Base-by-base conservation (phyloP, 148 eudicot species). In the Dianthus caryophyllus region DNA sequence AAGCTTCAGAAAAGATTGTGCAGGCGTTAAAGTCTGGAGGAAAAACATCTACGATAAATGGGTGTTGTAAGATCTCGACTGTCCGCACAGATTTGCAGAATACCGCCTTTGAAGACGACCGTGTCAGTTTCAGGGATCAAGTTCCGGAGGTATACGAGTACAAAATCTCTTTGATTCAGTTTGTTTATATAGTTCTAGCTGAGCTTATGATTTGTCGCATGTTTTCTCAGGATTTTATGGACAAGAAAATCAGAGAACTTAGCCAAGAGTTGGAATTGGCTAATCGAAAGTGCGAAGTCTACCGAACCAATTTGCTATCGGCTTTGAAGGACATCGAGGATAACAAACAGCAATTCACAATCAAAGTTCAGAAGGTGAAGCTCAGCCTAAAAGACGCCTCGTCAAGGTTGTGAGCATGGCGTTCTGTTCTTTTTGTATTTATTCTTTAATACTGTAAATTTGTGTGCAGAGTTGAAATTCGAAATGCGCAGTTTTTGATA, bases 291-390 rank as follows among this genome's bases (percentile, higher is more conserved):
- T 85, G 88, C 83, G 96, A 85, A 66, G 77, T 74, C 17, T 87
- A 89, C 47, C 82, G 88, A 52, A 63, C 84, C 75, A 85, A 83
- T 73, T 75, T 89, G 67, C 68, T 87, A 41, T 71, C 86, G 21
- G 78, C 82, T 67, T 65, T 87, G 79, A 87, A 81, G 77, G 89
- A 84, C 61, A 78, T 89, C 60, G 92, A 89, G 71, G 80, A 76
- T 69, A 86, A 89, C 72, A 86, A 84, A 55, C 84, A 81, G 55
- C 82, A 77, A 66, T 62, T 89, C 47, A 78, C 83, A 14, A 73
- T 78, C 46, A 85, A 87, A 80, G 81, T 87, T 27, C 76, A 84
- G 58, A 89, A 61, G 74, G 72, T 87, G 41, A 87, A 83, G 83
- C 78, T 87, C 50, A 79, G 82, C 76, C 55, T 89, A 81, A 87